Conservation (phyloP, 106 monocot species). For the Cymbidium sinense region DNA sequence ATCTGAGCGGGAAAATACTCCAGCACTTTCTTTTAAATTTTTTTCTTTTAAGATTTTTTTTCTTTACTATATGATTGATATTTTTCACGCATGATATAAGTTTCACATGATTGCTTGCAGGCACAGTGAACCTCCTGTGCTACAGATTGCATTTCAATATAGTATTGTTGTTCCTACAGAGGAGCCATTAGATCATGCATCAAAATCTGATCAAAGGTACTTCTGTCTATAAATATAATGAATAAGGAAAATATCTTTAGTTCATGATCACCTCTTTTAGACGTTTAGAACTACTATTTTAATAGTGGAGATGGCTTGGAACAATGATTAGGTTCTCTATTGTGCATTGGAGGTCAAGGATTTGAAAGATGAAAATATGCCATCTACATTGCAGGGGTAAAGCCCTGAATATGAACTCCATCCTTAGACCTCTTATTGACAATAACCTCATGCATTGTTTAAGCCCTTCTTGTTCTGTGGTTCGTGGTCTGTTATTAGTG, state of each 20-base stretch:
- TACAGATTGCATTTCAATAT: constrained; percentile 94
- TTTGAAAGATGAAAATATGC: neutral
- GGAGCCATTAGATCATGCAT: constrained; percentile 25
- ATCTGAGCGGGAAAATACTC: neutral
- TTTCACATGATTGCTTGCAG: constrained; percentile 28
- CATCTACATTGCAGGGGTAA: neutral
- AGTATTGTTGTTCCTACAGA: constrained; percentile 60
- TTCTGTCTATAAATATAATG: constrained; percentile 2
- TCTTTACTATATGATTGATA: neutral
- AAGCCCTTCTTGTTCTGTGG: neutral
- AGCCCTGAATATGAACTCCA: neutral
- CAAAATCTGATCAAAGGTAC: constrained; percentile 47
- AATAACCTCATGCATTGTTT: neutral
- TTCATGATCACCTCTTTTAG: neutral
- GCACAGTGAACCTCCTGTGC: constrained; percentile 65
- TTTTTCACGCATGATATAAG: neutral
- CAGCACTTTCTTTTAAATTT: no score
- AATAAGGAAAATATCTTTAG: neutral
- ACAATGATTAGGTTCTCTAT: neutral
- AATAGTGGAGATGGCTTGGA: neutral
- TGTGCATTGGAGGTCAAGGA: neutral
- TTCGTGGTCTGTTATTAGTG: neutral
- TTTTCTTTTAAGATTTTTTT: no score
- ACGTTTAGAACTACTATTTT: neutral
- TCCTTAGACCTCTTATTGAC: neutral